Conservation (phyloP, 495 filamentous ascomycete species). For the Glonium stellatum region DNA sequence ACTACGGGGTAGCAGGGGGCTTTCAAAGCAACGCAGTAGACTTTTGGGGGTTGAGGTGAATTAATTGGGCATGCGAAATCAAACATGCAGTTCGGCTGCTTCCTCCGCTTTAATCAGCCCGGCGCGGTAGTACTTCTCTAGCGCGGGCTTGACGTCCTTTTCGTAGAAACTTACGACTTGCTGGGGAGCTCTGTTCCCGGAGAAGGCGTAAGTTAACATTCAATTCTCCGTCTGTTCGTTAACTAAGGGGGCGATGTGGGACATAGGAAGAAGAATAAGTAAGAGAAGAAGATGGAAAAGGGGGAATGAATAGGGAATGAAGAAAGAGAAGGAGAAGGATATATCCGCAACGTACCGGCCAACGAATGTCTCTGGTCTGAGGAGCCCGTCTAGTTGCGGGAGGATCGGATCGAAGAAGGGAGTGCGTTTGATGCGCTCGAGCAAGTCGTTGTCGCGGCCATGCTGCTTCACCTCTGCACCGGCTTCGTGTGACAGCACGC, state of each 20-base stretch:
- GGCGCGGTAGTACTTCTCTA: constrained; percentile 42
- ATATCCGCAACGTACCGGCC: constrained; percentile 39
- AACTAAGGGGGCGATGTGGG: no score
- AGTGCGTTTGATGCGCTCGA: constrained; percentile 66
- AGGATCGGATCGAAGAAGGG: constrained; percentile 80
- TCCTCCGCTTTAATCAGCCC: constrained; percentile 39
- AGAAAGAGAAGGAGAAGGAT: constrained; percentile 29
- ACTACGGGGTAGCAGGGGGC: no score
- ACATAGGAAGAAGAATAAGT: no score
- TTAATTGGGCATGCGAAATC: constrained; percentile 14
- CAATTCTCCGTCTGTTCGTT: no score
- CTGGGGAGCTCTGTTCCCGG: constrained; percentile 7
- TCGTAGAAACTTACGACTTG: constrained; percentile 30
- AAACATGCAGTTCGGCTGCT: constrained; percentile 49
- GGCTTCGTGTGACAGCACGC: constrained; percentile 79
- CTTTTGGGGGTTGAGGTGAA: no score
- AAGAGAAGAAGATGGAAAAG: no score
- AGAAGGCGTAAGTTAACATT: no score
- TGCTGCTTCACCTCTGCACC: constrained; percentile 69
- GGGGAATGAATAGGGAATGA: no score
- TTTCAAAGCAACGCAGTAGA: no score
- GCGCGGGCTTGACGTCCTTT: constrained; percentile 46
- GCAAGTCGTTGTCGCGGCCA: constrained; percentile 75
- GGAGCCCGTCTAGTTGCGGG: constrained; percentile 64
- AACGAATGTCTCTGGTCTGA: constrained; percentile 65